Conservation (phyloP, 345 rosid species). For the Bruguiera gymnorhiza region DNA sequence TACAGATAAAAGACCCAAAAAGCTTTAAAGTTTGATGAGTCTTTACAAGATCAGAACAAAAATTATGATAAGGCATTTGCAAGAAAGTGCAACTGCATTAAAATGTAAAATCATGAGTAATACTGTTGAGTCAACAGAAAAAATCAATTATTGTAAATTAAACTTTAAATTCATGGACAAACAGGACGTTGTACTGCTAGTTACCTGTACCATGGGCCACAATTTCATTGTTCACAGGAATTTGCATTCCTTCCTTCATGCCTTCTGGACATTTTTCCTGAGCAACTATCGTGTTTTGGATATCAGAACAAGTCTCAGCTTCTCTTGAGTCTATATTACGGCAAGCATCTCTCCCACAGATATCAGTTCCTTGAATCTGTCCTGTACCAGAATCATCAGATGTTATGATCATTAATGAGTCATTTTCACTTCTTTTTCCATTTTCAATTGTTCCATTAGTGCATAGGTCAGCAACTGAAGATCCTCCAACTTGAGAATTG, state of each 20-base stretch:
- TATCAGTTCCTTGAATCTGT: constrained; percentile 15
- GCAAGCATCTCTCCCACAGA: constrained; percentile 2
- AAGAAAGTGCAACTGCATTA: too few species aligned
- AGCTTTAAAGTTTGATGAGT: not conserved
- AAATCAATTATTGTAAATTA: not conserved
- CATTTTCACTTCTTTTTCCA: constrained; percentile 15
- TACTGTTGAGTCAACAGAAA: not conserved
- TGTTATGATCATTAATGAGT: constrained; percentile 19
- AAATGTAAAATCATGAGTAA: not conserved
- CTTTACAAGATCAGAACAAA: too few species aligned
- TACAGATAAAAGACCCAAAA: not conserved
- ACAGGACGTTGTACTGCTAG: not conserved
- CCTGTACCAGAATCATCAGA: constrained; percentile 6
- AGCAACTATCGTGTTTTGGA: not conserved
- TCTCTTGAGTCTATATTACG: not conserved
- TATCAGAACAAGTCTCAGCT: constrained; percentile 12
- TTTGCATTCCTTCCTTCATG: constrained; percentile 12
- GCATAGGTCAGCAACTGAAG: constrained; percentile 11
- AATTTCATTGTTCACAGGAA: constrained; percentile 21
- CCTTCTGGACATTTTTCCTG: constrained; percentile 1
- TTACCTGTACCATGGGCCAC: constrained; percentile 38
- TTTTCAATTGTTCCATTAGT: constrained; percentile 14
- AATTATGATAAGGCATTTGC: too few species aligned
- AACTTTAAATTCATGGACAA: not conserved
- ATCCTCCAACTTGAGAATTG: constrained; percentile 11